Evolutionary conservation across 306 rosid genomes (phyloP), one percentile per base, ranked within the genome.

Genomic region (Dalbergia cultrata): DNA sequence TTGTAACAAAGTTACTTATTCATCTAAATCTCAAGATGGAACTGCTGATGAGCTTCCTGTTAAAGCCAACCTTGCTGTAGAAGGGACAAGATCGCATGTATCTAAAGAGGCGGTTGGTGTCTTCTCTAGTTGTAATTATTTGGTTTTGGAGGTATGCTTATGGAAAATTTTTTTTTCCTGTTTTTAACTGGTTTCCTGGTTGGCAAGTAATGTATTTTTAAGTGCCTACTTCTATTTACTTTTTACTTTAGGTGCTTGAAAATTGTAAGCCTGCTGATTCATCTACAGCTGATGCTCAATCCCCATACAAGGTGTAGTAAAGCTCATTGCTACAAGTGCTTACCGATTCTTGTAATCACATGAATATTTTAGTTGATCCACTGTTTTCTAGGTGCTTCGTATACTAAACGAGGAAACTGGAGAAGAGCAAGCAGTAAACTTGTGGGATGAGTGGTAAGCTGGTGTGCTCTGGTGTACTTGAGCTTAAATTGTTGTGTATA

Each of bases 121-220:
- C 67, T 75, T 74, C 67, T 67, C 83, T 75, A 33, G 70, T 79
- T 82, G 63, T 77, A 83, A 33, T 90, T 95, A 87, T 78, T 89
- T 95, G 84, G 99, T 93, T 69, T 83, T 95, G 88, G 97, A 95
- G 99, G 99, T 95, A 87, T 81, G 81, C 69, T 75, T 63, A 83
- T 45, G 47, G 53, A 64, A 19, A n/a, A n/a, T n/a, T n/a, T 41
- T 56, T 17, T 34, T 78, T 63, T 67, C 57, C 57, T 71, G 26
- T 26, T 72, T 52, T 67, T 54, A 5, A 69, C 58, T 75, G 41
- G 75, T 68, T 74, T 44, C 57, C 44, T 68, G 63, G 58, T 57
- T 19, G 41, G 60, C 47, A 63, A 72, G 19, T 67, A 22, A 19
- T 34, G 26, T 21, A 9, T 74, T 52, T 75, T 68, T 5, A 13